Evolutionary conservation across 352 stramenopile species (phyloP).

Genomic region (Phytophthora pini): DNA sequence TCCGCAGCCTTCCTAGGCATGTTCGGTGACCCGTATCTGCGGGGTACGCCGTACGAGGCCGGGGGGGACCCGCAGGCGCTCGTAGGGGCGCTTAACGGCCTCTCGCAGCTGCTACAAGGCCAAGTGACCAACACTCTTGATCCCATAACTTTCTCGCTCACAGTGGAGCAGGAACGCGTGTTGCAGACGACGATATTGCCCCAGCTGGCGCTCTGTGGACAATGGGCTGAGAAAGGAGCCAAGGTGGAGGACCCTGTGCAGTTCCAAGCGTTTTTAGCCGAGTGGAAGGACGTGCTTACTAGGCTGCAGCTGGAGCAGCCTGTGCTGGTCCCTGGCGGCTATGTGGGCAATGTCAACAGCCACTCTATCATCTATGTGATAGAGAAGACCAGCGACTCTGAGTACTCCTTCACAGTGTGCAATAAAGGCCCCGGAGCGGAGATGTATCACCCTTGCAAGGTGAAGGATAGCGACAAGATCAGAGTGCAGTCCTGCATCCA

Average conservation of each 20-base stretch:
- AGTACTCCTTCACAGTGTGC: constrained; percentile 87
- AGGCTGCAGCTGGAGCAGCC: constrained; percentile 50
- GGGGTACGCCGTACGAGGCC: constrained; percentile 78
- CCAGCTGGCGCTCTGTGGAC: constrained; percentile 57
- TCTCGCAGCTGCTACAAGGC: constrained; percentile 50
- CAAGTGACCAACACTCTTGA: constrained; percentile 29
- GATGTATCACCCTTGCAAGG: constrained; percentile 76
- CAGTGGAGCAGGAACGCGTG: constrained; percentile 55
- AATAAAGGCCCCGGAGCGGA: constrained; percentile 89
- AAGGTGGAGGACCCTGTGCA: constrained; percentile 71
- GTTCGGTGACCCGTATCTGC: constrained; percentile 84
- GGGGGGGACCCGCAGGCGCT: constrained; percentile 76
- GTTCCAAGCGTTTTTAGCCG: constrained; percentile 67
- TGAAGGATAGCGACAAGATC: constrained; percentile 56
- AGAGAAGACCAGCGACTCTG: constrained; percentile 64
- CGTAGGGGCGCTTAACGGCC: constrained; percentile 48
- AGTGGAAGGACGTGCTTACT: constrained; percentile 71
- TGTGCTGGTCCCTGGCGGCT: constrained; percentile 79
- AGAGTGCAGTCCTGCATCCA: constrained; percentile 81
- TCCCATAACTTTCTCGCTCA: constrained; percentile 58
- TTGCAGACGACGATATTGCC: constrained; percentile 55
- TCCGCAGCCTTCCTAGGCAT: constrained; percentile 72
- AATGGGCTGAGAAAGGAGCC: constrained; percentile 61
- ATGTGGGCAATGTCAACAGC: constrained; percentile 71
- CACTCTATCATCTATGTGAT: constrained; percentile 87